Evolutionary conservation across 2,329 filamentous ascomycete species (phyloP).

Genomic region (Raffaelea ambrosiae): DNA sequence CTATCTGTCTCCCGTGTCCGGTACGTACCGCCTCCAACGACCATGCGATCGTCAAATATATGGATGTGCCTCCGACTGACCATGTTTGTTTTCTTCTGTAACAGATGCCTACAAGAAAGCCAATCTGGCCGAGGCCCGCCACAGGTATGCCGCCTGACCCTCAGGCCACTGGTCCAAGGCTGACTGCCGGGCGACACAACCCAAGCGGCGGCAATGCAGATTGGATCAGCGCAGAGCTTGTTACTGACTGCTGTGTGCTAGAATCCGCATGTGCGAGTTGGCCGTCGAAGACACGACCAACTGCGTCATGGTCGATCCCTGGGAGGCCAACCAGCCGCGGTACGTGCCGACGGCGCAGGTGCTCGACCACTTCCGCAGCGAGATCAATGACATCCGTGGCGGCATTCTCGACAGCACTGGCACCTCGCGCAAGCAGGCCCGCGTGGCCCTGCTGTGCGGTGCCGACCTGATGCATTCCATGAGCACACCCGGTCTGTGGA

Average conservation of each 20-base stretch:
- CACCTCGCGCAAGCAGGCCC: conserved; percentile 45
- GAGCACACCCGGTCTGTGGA: conserved; percentile 71
- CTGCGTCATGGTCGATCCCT: conserved; percentile 76
- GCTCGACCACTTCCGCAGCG: conserved; percentile 82
- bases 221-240: too few species aligned
- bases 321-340: conserved; percentile 43
- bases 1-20: conserved; percentile 62
- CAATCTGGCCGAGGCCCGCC: conserved; percentile 47
- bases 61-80: background rate
- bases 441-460: conserved; percentile 72
- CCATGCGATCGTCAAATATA: background rate
- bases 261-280: conserved; percentile 77
- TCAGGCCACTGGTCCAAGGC: too few species aligned
- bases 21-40: conserved; percentile 5
- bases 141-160: conserved; percentile 5
- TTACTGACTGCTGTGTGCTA: conserved; percentile 35
- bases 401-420: conserved; percentile 65
- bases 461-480: conserved; percentile 72
- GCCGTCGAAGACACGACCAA: conserved; percentile 66
- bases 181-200: too few species aligned
- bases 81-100: background rate
- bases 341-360: conserved; percentile 87
- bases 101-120: conserved; percentile 63
- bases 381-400: conserved; percentile 72
- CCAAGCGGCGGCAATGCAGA: too few species aligned